Conservation (phyloP, 371 early-diverging fungal genomes). For the Smittium mucronatum region DNA sequence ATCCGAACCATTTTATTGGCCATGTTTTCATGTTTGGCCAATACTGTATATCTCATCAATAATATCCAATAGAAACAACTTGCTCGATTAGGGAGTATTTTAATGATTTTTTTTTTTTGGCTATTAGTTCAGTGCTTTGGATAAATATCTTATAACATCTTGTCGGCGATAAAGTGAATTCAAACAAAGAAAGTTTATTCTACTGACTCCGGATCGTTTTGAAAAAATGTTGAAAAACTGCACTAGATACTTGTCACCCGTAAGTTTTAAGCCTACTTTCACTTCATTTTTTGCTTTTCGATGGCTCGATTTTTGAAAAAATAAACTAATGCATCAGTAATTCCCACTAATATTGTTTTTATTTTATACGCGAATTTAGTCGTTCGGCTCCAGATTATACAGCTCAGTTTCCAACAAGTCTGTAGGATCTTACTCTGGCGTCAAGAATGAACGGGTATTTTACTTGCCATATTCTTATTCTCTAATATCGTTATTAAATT, state of each 20-base stretch:
- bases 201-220: too few relatives aligned
- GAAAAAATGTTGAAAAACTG: background rate
- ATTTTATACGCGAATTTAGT: background rate
- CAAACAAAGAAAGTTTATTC: too few relatives aligned
- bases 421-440: slow-evolving; percentile 8
- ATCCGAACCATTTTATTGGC: too few relatives aligned
- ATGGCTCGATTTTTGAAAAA: slow-evolving; percentile 19
- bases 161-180: too few relatives aligned
- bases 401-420: slow-evolving; percentile 3
- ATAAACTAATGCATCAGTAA: background rate
- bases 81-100: too few relatives aligned
- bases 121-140: too few relatives aligned
- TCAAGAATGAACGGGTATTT: slow-evolving; percentile 1
- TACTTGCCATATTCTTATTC: background rate
- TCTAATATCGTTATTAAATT: background rate
- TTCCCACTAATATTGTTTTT: background rate
- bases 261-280: background rate
- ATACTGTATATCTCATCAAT: too few relatives aligned
- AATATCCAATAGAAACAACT: too few relatives aligned
- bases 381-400: background rate
- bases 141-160: too few relatives aligned
- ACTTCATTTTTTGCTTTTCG: background rate
- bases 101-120: too few relatives aligned
- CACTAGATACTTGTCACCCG: background rate
- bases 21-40: too few relatives aligned